Base-by-base conservation (phyloP, 2,329 filamentous ascomycete species). In the Ploettnerulaceae sp. region DNA sequence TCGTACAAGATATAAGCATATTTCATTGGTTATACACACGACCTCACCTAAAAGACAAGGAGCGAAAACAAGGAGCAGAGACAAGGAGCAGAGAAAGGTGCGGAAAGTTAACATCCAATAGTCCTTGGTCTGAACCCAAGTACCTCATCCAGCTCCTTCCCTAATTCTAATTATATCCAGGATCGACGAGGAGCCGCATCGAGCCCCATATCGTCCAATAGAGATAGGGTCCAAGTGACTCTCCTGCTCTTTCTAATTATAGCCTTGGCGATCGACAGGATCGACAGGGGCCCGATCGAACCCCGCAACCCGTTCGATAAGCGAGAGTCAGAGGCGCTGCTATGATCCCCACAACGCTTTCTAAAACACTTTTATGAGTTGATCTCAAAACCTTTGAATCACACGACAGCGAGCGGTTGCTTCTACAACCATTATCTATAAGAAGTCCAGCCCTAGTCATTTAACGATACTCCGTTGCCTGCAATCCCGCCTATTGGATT, bases 151-250 rank as follows among this genome's bases (percentile, higher is more conserved):
- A 40, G 36, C 37, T 42, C 45, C 38, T 47, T 47, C 37, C 45
- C 38, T 29, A 33, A 47, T 47, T 47, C 45, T 47, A 47, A 47
- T 47, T 47, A 47, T 47, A 47, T 42, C 25, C 29, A 15, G 22
- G 32, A 42, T 47, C 17, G 32, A 36, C 18, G 24, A 32, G 31
- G 31, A 47, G 45, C 45, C 37, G 37, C 45, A 47, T 47, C 17
- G 15, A 18, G 37, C 26, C 44, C 43, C 43, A 6, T 22, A 46
- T 46, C 34, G 33, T 46, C 34, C 17, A 46, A 39, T 46, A 46
- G 34, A 46, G 25, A 33, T 46, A 46, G 26, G 40, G 3, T 44
- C 31, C 18, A 44, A 44, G 31, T 44, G 40, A 44, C 40, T 33
- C 40, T 21, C 32, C 18, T 11, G 17, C 7, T 33, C 6, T 33